Base-by-base conservation (phyloP, 805 yeast genomes). In the Metschnikowia lochheadii region DNA sequence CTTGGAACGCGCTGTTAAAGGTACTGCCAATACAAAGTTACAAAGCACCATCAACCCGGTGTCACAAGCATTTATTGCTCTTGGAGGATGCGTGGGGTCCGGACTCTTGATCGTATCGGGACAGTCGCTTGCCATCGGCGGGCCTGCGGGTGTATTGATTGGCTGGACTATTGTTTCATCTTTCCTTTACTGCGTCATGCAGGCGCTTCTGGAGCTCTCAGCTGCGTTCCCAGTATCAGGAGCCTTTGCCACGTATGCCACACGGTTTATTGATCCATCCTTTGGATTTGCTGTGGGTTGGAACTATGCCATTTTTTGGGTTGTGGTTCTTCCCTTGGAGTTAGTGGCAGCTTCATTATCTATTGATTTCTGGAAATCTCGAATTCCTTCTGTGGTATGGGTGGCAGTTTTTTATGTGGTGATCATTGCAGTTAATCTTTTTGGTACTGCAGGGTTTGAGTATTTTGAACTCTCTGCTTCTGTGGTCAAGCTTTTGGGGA, bases 201-300 rank as follows among this genome's bases (percentile, higher is more conserved):
- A 73, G 51, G 64, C 72, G 32, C 63, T 73, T 35, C 69, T 73
- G 6, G 77, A 73, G 53, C 56, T 73, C 49, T 66, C 68, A n/a
- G 63, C 75, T 10, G 59, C 65, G 11, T 67, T 65, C 49, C 75
- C 76, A 3, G 72, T 72, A 17, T 61, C 68, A 7, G 77, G 77
- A 10, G 67, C 75, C 2, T 72, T 72, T 57, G 72, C 75, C 10
- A 66, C 73, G 3, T 71, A 70, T 49, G 70, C 75, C 34, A 66
- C 69, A 1, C 58, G 74, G 17, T 73, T 72, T 49, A 66, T 73
- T n/a, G 76, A 72, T 54, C 72, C 73, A 1, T 69, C 75, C 18
- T 70, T 72, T 66, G 77, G 77, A 6, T 72, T 72, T 53, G 77
- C 77, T n/a, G 69, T 66, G 49, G 77, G 75, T 15, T 71, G 73